These are phyloP conservation scores for Phyllosticta citriasiana DNA, from an alignment of 2,329 filamentous ascomycete species.

Conservation along the genomic window DNA sequence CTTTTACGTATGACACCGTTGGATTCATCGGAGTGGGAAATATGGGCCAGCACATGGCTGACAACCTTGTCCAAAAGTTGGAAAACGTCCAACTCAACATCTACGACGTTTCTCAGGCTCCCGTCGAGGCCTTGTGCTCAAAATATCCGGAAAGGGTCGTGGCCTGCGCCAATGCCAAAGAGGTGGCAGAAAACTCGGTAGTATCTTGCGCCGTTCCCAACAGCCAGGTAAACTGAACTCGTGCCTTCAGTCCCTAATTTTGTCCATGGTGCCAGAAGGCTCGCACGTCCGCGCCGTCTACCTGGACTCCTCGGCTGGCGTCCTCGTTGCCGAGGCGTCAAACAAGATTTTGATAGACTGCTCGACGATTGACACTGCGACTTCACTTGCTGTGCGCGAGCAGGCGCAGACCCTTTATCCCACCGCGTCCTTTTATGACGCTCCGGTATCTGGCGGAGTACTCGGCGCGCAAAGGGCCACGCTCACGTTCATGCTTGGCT, in stretches of 20 bases:
- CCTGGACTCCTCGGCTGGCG: constrained; percentile 33
- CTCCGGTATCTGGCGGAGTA: constrained; percentile 44
- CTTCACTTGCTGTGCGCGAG: constrained; percentile 37
- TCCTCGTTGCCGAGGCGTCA: constrained; percentile 32
- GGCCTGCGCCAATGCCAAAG: constrained; percentile 33
- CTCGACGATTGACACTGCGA: constrained; percentile 46
- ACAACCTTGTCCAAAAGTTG: constrained; percentile 40
- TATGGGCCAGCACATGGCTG: constrained; percentile 46
- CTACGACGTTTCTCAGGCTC: constrained; percentile 38
- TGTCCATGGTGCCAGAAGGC: constrained; percentile 47
- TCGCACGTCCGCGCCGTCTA: constrained; percentile 43
- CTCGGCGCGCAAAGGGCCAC: constrained; percentile 43
- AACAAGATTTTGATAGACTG: constrained; percentile 45
- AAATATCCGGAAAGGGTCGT: constrained; percentile 27
- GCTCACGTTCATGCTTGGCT: constrained; percentile 48
- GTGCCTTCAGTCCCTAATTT: constrained; percentile 33
- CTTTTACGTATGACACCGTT: constrained; percentile 16
- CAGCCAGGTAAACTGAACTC: neutral
- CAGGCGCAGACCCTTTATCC: constrained; percentile 29
- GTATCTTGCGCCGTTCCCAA: constrained; percentile 11
- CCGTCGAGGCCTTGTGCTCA: constrained; percentile 33
- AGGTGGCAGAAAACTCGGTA: constrained; percentile 43
- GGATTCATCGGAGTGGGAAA: constrained; percentile 47
- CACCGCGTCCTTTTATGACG: constrained; percentile 41
- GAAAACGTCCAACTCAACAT: constrained; percentile 35